Evolutionary conservation across 2,329 filamentous ascomycete species (phyloP).

Genomic region (Hirsutella minnesotensis): DNA sequence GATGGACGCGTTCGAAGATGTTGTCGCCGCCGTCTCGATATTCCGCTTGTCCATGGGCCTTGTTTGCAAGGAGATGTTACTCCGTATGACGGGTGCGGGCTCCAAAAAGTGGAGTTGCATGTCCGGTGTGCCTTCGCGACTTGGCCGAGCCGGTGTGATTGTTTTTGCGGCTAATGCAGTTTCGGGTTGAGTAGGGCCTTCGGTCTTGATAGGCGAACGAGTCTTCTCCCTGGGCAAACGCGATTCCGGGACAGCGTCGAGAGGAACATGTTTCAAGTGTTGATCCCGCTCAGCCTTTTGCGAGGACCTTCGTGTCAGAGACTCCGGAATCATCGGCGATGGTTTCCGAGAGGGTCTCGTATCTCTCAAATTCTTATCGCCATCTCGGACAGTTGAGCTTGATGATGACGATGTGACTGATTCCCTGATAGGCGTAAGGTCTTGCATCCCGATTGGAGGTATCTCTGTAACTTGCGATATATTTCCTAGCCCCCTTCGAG

Average conservation of each 20-base stretch:
- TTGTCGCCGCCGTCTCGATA: slow-evolving; percentile 24
- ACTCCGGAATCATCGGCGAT: slow-evolving; percentile 42
- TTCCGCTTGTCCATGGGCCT: slow-evolving; percentile 32
- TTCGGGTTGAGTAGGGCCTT: slow-evolving; percentile 12
- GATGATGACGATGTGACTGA: slow-evolving; percentile 63
- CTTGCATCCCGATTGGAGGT: slow-evolving; percentile 36
- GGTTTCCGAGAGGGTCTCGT: slow-evolving; percentile 29
- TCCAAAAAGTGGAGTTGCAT: slow-evolving; percentile 44
- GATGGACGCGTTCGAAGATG: slow-evolving; percentile 20
- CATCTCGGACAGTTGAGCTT: slow-evolving; percentile 51
- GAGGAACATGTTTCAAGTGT: no score
- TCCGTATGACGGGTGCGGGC: slow-evolving; percentile 46
- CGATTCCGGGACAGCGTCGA: no score
- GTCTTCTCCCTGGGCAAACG: no score
- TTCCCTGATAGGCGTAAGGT: slow-evolving; percentile 55
- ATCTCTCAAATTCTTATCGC: slow-evolving; percentile 27
- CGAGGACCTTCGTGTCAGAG: slow-evolving; percentile 50
- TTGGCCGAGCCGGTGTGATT: slow-evolving; percentile 47
- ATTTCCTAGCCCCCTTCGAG: slow-evolving; percentile 43
- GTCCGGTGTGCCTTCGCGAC: slow-evolving; percentile 54
- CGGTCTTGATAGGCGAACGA: slow-evolving; percentile 20
- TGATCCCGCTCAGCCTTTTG: slow-evolving; percentile 39
- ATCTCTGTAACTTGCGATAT: slow-evolving; percentile 37
- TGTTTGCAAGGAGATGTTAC: slow-evolving; percentile 41
- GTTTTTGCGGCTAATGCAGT: slow-evolving; percentile 18